These are phyloP conservation scores for Ascochyta fabae DNA, from an alignment of 2,329 filamentous ascomycete species.

Conservation along the genomic window DNA sequence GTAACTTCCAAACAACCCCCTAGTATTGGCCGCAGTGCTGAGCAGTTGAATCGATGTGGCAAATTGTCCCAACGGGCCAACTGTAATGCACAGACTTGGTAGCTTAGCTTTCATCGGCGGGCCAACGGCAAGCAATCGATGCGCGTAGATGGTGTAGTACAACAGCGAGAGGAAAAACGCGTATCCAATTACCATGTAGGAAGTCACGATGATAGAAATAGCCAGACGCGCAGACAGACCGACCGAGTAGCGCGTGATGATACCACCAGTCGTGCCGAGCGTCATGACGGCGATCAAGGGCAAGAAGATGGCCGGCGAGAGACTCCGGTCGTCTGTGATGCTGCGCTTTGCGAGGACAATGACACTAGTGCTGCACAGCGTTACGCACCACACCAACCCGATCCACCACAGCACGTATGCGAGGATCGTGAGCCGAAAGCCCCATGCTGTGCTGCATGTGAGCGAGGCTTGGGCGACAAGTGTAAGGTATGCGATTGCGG, in stretches of 20 bases:
- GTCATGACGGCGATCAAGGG: constrained; percentile 27
- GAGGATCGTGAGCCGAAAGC: constrained; percentile 68
- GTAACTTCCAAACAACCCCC: constrained; percentile 20
- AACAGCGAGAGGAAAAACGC: constrained; percentile 24
- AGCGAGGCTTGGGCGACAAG: constrained; percentile 69
- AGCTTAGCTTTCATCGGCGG: constrained; percentile 19
- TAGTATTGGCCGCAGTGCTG: constrained; percentile 20
- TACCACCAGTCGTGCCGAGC: constrained; percentile 23
- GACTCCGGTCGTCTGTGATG: constrained; percentile 15
- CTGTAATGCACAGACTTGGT: constrained; percentile 19
- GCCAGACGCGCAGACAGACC: constrained; percentile 21
- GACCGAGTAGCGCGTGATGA: constrained; percentile 20
- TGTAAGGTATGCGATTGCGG: constrained; percentile 65
- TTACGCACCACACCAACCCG: constrained; percentile 28
- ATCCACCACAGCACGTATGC: constrained; percentile 33
- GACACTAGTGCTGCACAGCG: constrained; percentile 19
- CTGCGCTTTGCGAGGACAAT: constrained; percentile 22
- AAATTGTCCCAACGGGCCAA: constrained; percentile 28
- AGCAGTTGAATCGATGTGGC: constrained; percentile 25
- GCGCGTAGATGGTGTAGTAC: constrained; percentile 23
- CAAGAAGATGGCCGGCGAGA: constrained; percentile 24
- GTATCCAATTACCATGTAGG: constrained; percentile 25
- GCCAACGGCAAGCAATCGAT: constrained; percentile 25
- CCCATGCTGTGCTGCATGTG: constrained; percentile 68
- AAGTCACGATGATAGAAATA: constrained; percentile 25